Conservation (phyloP, 2,329 filamentous ascomycete genomes). For the Diaporthe destruens region DNA sequence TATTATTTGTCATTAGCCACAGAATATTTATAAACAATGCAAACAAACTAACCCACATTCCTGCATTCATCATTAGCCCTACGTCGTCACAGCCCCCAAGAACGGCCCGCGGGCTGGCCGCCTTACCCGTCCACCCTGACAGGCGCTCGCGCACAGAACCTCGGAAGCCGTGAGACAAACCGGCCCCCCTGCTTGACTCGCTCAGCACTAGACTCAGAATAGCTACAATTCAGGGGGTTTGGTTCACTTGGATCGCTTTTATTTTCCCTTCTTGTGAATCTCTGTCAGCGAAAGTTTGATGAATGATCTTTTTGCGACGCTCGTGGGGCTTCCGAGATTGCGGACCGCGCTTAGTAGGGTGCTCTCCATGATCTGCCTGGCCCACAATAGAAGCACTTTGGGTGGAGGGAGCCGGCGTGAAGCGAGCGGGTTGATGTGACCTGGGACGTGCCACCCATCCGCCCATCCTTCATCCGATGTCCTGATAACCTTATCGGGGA, state of each 20-base stretch:
- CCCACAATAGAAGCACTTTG: neutral
- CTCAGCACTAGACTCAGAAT: neutral
- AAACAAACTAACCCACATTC: neutral
- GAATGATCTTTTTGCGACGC: neutral
- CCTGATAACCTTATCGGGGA: neutral
- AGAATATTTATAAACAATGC: neutral
- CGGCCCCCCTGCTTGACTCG: conserved; percentile 13
- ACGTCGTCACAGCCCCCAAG: neutral
- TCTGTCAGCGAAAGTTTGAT: no score
- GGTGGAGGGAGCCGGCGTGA: neutral
- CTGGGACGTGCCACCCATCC: conserved; percentile 15
- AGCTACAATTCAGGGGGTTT: neutral
- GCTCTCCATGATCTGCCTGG: neutral
- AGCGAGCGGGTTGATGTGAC: neutral
- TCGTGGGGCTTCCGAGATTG: no score
- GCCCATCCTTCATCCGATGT: neutral
- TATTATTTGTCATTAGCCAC: neutral
- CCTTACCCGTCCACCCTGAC: neutral
- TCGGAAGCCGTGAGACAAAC: neutral
- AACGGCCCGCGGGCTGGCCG: neutral
- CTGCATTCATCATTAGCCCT: neutral
- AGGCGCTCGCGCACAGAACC: neutral
- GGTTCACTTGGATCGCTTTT: no score
- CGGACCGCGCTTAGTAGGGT: no score
- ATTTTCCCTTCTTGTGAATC: neutral